Conservation (phyloP, 2,329 filamentous ascomycete genomes). For the Corynespora cassiicola region DNA sequence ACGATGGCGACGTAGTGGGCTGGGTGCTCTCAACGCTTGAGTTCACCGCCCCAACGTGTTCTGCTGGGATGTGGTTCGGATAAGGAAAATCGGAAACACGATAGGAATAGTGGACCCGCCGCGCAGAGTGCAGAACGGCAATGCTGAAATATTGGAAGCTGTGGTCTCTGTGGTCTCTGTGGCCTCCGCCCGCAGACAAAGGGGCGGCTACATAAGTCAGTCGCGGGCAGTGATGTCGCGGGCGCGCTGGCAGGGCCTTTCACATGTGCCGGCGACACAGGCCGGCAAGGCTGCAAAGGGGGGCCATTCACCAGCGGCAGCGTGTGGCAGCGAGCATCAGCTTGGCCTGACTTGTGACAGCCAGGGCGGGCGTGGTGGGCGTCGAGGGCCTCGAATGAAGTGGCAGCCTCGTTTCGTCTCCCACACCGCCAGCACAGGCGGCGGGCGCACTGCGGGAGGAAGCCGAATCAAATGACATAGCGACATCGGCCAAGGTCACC, state of each 20-base stretch:
- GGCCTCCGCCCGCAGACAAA: not conserved
- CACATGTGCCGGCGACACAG: too few relatives aligned
- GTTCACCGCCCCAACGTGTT: conserved; percentile 24
- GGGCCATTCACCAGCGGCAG: too few relatives aligned
- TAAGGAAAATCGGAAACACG: conserved; percentile 9
- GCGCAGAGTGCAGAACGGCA: conserved; percentile 12
- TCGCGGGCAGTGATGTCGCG: conserved; percentile 26
- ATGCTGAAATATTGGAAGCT: conserved; percentile 31
- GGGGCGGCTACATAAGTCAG: conserved; percentile 29
- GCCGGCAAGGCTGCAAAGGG: too few relatives aligned
- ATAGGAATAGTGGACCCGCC: conserved; percentile 16
- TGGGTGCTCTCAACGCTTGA: conserved; percentile 21
- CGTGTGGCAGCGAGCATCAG: conserved; percentile 21
- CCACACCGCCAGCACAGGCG: conserved; percentile 30
- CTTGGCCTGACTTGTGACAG: conserved; percentile 33
- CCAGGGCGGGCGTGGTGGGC: conserved; percentile 9
- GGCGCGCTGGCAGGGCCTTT: too few relatives aligned
- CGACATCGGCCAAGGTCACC: conserved; percentile 36
- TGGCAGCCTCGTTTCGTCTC: conserved; percentile 36
- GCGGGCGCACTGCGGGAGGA: conserved; percentile 31
- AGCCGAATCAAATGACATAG: conserved; percentile 38
- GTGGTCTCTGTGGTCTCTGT: too few relatives aligned
- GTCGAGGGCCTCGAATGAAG: conserved; percentile 26
- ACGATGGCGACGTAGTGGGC: conserved; percentile 10
- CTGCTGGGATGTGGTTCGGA: conserved; percentile 12